Evolutionary conservation across 352 stramenopile genomes (phyloP), one percentile per base, ranked within the genome.

Genomic region (Globisporangium spiculum): DNA sequence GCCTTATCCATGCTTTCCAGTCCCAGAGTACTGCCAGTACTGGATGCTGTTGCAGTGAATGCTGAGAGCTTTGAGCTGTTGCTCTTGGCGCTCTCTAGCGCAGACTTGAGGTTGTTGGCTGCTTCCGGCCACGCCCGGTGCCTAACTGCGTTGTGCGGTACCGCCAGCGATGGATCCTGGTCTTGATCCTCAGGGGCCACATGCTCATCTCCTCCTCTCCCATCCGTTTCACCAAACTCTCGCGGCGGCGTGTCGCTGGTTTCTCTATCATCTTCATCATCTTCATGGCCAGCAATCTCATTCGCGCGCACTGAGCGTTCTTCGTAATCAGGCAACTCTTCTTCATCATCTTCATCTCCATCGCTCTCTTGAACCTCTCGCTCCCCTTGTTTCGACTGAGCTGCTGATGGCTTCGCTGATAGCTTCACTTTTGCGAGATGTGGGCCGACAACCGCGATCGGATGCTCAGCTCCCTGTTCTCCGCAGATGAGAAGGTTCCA

Each of bases 401-500:
- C 38, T 46, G 24, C 38, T 46, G 38, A 44, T 44, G 36, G 36
- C 36, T 44, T 44, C 36, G 2, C 38, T 46, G 38, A 52, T 52
- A 7, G 44, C 44, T 52, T 22, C 16, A 4, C 18, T 52, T 52
- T 52, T 52, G 44, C 5, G 6, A 3, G 16, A 10, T 0, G 44
- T 3, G 44, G 44, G 44, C 22, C 16, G 5, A 52, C 38, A 27
- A 22, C 24, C 7, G 20, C 36, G 32, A 55, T n/a, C 3, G 27
- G 7, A 0, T 65, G 16, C 44, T 68, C 58, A 8, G 44, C 66
- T 10, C 67, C 69, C 7, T 48, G 44, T 34, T 62, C 55, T 8
- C 66, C 70, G 20, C 70, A 75, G 59, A 73, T 69, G 41, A 63
- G 30, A n/a, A 76, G 63, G 22, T 30, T 53, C 67, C 41, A 53